Conservation (phyloP, 164 flowering plant genomes). For the Liriodendron chinense region DNA sequence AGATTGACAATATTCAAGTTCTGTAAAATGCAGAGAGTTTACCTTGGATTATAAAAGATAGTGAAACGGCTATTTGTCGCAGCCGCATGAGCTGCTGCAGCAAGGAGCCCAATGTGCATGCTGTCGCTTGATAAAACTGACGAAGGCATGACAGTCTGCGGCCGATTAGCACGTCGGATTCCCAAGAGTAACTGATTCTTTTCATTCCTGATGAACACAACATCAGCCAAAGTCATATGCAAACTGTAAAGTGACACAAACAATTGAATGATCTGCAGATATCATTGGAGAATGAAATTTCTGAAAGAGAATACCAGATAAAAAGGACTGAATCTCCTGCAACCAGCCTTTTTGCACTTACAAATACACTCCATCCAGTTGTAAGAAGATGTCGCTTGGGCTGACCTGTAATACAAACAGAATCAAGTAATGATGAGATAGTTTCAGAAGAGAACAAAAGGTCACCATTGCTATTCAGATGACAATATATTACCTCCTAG, state of each 20-base stretch:
- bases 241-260: not conserved
- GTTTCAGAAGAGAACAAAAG: not conserved
- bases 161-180: conserved; percentile 84
- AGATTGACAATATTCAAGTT: not conserved
- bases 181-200: conserved; percentile 87
- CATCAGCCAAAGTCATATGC: not conserved
- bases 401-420: conserved; percentile 58
- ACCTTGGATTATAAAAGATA: conserved; percentile 92
- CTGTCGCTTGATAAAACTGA: conserved; percentile 94
- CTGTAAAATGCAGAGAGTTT: conserved; percentile 1
- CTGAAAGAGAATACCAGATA: conserved; percentile 53
- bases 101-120: conserved; percentile 95
- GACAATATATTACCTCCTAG: not conserved
- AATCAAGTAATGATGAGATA: not conserved
- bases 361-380: conserved; percentile 92
- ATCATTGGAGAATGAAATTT: too few relatives aligned
- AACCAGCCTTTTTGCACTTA: conserved; percentile 84
- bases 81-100: conserved; percentile 99
- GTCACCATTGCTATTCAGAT: not conserved
- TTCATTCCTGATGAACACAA: conserved; percentile 63
- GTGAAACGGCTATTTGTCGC: conserved; percentile 89
- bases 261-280: not conserved
- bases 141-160: conserved; percentile 91
- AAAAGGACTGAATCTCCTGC: conserved; percentile 96
- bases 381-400: conserved; percentile 93